These are phyloP conservation scores for Wickerhamomyces bisporus DNA, from an alignment of 805 yeast genomes.

Conservation along the genomic window DNA sequence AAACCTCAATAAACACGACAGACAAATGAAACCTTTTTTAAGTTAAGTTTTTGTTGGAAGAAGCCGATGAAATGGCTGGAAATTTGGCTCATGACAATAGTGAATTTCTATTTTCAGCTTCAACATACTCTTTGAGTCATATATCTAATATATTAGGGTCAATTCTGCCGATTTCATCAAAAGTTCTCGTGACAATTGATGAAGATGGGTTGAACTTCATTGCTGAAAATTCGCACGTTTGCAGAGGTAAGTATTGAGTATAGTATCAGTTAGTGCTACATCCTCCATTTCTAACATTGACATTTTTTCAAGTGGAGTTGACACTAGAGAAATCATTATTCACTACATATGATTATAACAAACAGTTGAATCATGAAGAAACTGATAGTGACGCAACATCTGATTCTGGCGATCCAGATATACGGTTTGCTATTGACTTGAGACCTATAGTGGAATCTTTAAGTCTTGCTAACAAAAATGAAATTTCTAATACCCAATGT, in stretches of 20 bases:
- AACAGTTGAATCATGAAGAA: constrained; percentile 5
- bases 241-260: constrained; percentile 11
- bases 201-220: constrained; percentile 48
- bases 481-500: constrained; percentile 33
- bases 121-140: constrained; percentile 42
- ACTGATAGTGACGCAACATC: constrained; percentile 13
- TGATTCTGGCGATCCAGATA: constrained; percentile 18
- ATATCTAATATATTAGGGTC: constrained; percentile 41
- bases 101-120: constrained; percentile 32
- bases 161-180: constrained; percentile 34
- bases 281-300: no score
- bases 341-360: constrained; percentile 25
- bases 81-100: constrained; percentile 2
- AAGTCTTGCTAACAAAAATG: constrained; percentile 33
- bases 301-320: constrained; percentile 25
- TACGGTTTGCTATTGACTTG: constrained; percentile 38
- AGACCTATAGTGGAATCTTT: constrained; percentile 46
- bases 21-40: no score
- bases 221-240: constrained; percentile 40
- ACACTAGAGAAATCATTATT: constrained; percentile 34
- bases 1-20: no score
- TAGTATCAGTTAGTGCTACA: no score
- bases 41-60: no score
- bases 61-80: no score
- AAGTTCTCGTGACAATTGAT: constrained; percentile 39